Percentiles rank a stretch among this genome's conserved stretches.
Evolutionary conservation across 441 rosid species (phyloP).

Genomic region (Eruca vesicaria): DNA sequence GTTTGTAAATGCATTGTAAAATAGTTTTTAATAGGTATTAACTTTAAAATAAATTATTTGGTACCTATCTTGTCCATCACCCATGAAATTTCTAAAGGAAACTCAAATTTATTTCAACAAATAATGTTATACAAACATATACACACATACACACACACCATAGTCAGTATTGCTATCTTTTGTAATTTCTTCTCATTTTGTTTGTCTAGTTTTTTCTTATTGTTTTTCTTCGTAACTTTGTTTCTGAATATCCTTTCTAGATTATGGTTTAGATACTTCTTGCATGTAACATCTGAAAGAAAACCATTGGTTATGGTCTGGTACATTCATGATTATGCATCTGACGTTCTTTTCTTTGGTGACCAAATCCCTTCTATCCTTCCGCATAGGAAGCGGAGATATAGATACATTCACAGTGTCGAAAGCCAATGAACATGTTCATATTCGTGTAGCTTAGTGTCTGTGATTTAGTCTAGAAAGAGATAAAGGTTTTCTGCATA

Average conservation of each 20-base stretch:
- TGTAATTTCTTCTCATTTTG: background rate
- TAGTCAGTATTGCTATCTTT: background rate
- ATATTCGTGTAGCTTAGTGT: constrained; percentile 83
- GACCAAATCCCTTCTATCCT: background rate
- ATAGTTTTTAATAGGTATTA: too few relatives aligned
- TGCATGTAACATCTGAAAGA: constrained; percentile 86
- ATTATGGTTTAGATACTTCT: constrained; percentile 94
- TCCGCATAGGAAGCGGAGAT: constrained; percentile 93
- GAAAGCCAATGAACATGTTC: constrained; percentile 72
- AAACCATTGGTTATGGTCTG: constrained; percentile 93
- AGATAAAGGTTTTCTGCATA: background rate
- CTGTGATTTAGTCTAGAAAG: constrained; percentile 12
- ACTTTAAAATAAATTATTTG: too few relatives aligned
- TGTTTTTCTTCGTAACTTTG: background rate
- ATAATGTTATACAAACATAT: too few relatives aligned
- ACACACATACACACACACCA: background rate
- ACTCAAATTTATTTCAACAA: background rate
- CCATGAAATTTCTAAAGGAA: background rate
- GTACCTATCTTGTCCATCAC: background rate
- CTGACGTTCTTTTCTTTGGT: background rate
- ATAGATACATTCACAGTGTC: constrained; percentile 86
- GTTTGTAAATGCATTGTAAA: too few relatives aligned
- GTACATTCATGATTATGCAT: constrained; percentile 34
- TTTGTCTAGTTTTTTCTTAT: background rate
- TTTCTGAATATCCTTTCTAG: constrained; percentile 35